Conservation (phyloP, 2,329 filamentous ascomycete species). For the Endoconidiophora laricicola region DNA sequence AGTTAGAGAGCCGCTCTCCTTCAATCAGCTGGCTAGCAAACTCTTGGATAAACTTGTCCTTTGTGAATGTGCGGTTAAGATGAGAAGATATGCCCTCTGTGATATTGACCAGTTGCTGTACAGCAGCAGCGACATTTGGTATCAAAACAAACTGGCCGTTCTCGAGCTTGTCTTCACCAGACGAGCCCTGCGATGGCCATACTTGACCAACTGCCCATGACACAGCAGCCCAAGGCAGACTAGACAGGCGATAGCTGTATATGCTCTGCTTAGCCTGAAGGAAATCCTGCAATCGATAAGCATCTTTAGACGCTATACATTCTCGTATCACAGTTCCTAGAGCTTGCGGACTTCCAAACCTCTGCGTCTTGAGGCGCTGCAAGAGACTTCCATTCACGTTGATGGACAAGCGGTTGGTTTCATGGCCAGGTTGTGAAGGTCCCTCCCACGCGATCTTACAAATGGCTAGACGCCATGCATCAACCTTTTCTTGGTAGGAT, state of each 20-base stretch:
- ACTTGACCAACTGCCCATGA: conserved; percentile 60
- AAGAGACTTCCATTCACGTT: conserved; percentile 46
- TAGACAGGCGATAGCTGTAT: conserved; percentile 50
- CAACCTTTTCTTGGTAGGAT: conserved; percentile 64
- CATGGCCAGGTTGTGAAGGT: conserved; percentile 25
- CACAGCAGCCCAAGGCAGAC: conserved; percentile 52
- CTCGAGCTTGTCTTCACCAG: conserved; percentile 38
- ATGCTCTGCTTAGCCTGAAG: conserved; percentile 48
- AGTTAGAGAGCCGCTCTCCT: conserved; percentile 35
- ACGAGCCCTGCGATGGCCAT: conserved; percentile 37
- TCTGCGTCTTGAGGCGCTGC: conserved; percentile 53
- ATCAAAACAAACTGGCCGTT: conserved; percentile 49
- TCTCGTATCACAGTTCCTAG: conserved; percentile 65
- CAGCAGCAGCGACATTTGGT: conserved; percentile 42
- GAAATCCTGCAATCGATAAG: conserved; percentile 59
- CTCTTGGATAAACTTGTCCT: conserved; percentile 42
- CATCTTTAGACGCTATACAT: conserved; percentile 48
- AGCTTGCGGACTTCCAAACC: conserved; percentile 68
- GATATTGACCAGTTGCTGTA: conserved; percentile 34
- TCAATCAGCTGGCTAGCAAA: conserved; percentile 37
- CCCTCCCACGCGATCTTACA: conserved; percentile 52
- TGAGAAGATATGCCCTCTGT: conserved; percentile 28
- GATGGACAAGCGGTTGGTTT: conserved; percentile 34
- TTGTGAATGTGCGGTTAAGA: conserved; percentile 53
- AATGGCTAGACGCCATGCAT: conserved; percentile 63